Conservation (phyloP, 352 stramenopile species). For the Phytophthora hibernalis region DNA sequence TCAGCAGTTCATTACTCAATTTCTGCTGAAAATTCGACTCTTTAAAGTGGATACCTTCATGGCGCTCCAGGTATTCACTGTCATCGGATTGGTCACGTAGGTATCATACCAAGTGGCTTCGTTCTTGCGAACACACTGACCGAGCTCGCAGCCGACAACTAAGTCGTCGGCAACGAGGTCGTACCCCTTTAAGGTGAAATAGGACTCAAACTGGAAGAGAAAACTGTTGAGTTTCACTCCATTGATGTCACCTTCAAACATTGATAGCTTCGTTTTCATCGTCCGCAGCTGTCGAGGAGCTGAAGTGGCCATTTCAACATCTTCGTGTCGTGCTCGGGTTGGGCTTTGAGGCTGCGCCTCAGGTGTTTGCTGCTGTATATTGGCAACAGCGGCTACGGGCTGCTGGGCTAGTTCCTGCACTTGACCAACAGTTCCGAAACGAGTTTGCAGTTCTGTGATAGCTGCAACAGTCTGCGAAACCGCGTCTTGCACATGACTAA, state of each 20-base stretch:
- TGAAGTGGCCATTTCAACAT: conserved; percentile 6
- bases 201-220: conserved; percentile 22
- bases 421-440: background rate
- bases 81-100: conserved; percentile 2
- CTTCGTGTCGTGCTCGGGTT: background rate
- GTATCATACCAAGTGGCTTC: conserved; percentile 15
- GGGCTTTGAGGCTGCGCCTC: background rate
- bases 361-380: background rate
- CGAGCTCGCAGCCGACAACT: background rate
- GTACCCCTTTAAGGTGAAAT: conserved; percentile 19
- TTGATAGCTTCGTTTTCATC: conserved; percentile 21
- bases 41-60: conserved; percentile 16
- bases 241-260: conserved; percentile 20
- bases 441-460: too few species aligned
- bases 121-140: conserved; percentile 14
- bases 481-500: too few species aligned
- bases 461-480: too few species aligned
- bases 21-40: conserved; percentile 20
- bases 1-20: conserved; percentile 10
- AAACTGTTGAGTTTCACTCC: conserved; percentile 14
- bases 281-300: conserved; percentile 9
- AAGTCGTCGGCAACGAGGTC: conserved; percentile 4
- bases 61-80: conserved; percentile 6
- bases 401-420: conserved; percentile 11
- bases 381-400: background rate